Evolutionary conservation across 1,139 yeast species (phyloP).

Genomic region (Blastobotrys buckinghamii): DNA sequence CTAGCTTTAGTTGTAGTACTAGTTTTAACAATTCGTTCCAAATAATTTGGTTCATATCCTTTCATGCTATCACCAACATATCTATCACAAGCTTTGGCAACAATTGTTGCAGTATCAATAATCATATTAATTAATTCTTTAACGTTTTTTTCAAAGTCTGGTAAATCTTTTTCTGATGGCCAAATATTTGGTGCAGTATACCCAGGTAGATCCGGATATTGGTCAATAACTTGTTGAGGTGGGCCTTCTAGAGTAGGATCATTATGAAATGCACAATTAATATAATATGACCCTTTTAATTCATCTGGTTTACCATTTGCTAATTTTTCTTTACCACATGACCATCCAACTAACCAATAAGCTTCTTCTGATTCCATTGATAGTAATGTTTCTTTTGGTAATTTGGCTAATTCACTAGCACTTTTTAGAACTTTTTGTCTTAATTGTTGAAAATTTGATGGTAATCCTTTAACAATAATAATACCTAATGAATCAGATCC

Average conservation of each 20-base stretch:
- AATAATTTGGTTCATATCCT: conserved; percentile 36
- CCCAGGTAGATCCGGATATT: conserved; percentile 32
- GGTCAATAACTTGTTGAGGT: not conserved
- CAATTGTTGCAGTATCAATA: conserved; percentile 45
- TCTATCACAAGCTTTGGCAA: conserved; percentile 50
- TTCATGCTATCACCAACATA: conserved; percentile 28
- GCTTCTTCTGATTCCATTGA: conserved; percentile 45
- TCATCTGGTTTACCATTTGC: conserved; percentile 41
- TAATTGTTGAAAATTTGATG: conserved; percentile 37
- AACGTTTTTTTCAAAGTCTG: conserved; percentile 27
- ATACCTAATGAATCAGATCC: conserved; percentile 54
- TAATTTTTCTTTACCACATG: conserved; percentile 54
- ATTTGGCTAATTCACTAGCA: conserved; percentile 43
- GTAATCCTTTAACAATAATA: conserved; percentile 45
- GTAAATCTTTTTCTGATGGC: conserved; percentile 42
- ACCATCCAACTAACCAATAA: conserved; percentile 58
- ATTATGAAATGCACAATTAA: conserved; percentile 52
- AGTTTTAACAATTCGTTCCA: conserved; percentile 42
- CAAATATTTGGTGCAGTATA: conserved; percentile 51
- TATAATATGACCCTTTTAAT: conserved; percentile 55
- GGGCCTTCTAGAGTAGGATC: conserved; percentile 41
- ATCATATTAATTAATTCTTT: conserved; percentile 40
- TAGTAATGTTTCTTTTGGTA: conserved; percentile 36
- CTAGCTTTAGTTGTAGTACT: conserved; percentile 59
- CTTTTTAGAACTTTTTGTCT: conserved; percentile 42